phyloP scores from a whole-genome alignment of 495 filamentous ascomycete genomes.

The Hypoxylon intermedium region DNA sequence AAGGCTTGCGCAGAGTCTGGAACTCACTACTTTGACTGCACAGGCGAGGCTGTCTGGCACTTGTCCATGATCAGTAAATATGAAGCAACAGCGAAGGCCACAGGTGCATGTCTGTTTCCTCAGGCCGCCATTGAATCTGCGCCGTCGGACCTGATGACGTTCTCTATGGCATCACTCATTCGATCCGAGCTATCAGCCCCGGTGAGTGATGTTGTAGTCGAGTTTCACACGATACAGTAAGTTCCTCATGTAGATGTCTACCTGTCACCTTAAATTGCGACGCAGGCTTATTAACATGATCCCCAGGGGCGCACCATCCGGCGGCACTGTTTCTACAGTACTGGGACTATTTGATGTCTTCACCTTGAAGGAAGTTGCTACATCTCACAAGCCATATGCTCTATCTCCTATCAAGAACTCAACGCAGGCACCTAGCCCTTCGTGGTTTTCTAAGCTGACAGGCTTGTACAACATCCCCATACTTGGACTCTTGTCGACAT shows the following conservation, averaged over 20 bases:
- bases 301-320: conserved; percentile 64
- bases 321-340: conserved; percentile 73
- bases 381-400: conserved; percentile 66
- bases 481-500: conserved; percentile 72
- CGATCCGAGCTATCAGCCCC: conserved; percentile 62
- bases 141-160: conserved; percentile 81
- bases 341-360: conserved; percentile 70
- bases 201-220: conserved; percentile 65
- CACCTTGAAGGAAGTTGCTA: conserved; percentile 61
- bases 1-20: conserved; percentile 87
- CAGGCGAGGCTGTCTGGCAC: conserved; percentile 86
- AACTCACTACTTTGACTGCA: conserved; percentile 91
- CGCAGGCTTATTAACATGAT: neutral
- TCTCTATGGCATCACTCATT: conserved; percentile 68
- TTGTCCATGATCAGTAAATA: conserved; percentile 81
- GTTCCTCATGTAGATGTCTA: no score
- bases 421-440: conserved; percentile 46
- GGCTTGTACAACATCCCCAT: conserved; percentile 68
- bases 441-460: conserved; percentile 56
- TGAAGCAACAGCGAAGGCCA: conserved; percentile 73
- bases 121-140: conserved; percentile 86
- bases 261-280: neutral
- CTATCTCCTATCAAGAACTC: conserved; percentile 68
- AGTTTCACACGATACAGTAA: conserved; percentile 68
- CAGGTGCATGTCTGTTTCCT: conserved; percentile 84